Conservation (phyloP, 306 rosid genomes). For the Hylodesmum podocarpum region DNA sequence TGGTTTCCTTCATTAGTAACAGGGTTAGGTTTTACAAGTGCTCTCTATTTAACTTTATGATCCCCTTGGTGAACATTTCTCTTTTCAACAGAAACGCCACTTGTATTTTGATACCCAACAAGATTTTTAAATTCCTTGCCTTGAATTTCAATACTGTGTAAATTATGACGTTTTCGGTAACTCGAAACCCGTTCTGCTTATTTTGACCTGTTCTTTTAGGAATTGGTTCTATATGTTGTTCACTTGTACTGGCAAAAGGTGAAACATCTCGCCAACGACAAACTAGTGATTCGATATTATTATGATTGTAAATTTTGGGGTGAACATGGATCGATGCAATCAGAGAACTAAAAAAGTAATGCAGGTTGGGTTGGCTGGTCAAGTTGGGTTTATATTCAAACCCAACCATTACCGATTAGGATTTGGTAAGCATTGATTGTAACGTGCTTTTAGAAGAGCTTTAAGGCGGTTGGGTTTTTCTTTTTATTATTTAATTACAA, state of each 20-base stretch:
- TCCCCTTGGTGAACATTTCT: conserved; percentile 19
- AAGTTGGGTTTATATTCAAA: no score
- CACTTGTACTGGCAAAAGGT: background rate
- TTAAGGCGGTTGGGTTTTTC: no score
- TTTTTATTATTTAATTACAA: no score
- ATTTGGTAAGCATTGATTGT: no score
- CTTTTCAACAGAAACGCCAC: background rate
- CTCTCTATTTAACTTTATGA: conserved; percentile 31
- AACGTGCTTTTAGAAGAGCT: no score
- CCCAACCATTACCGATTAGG: no score
- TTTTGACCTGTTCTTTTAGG: background rate
- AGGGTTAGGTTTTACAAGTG: conserved; percentile 36
- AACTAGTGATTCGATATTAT: background rate
- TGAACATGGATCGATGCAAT: no score
- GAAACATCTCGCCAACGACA: background rate
- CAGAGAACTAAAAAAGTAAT: no score
- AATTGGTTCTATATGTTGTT: background rate
- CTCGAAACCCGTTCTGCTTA: background rate
- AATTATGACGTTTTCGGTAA: background rate
- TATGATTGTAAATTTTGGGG: background rate
- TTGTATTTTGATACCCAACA: conserved; percentile 18
- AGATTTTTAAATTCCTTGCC: background rate
- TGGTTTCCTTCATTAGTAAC: conserved; percentile 33
- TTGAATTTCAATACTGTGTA: conserved; percentile 17
- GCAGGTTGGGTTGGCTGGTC: no score